Evolutionary conservation across 805 yeast species (phyloP), one percentile per base, ranked within the genome.

Genomic region (Schwanniomyces pseudopolymorphus): DNA sequence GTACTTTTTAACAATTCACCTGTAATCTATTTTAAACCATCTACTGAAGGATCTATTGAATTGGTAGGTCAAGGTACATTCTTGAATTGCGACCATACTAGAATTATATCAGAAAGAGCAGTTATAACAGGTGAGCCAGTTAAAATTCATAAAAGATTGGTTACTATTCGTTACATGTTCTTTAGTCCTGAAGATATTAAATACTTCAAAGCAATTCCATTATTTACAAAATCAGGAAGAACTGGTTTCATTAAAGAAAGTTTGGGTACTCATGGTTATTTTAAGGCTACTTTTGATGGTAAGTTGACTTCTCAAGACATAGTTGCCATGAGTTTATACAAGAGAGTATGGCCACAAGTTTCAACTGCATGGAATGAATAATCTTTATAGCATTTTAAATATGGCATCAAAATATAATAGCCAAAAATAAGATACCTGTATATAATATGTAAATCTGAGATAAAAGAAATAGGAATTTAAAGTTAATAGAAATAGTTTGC

Each of bases 231-330:
- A 65, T 78, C 84, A 58, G 99, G 99, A 42, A 83, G 97, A 66
- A 78, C 90, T 17, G 99, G 99, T 45, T 87, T 87, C 66, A 92
- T 95, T 64, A 92, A 89, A 68, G 97, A 92, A 65, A 81, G 91
- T 62, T 77, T 94, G 73, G 99, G 99, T 70, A 94, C 99, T 1
- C 99, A 94, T 64, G 99, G 99, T 52, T 89, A 92, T 74, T 91
- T 86, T 80, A 94, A 94, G 72, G 96, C 97, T 20, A 86, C 87
- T 7, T 94, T 94, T 59, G 97, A 94, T 63, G 92, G 91, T 48
- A 88, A 85, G 59, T 73, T 95, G 58, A 83, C 87, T 43, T 86
- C 97, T 0, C 97, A 91, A 69, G 99, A 94, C 67, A 84, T 88
- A 11, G 83, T 94, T 41, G 97, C 89, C 19, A 89, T 94, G 97